Evolutionary conservation across 345 rosid genomes (phyloP).

Genomic region (Aurinia saxatilis): DNA sequence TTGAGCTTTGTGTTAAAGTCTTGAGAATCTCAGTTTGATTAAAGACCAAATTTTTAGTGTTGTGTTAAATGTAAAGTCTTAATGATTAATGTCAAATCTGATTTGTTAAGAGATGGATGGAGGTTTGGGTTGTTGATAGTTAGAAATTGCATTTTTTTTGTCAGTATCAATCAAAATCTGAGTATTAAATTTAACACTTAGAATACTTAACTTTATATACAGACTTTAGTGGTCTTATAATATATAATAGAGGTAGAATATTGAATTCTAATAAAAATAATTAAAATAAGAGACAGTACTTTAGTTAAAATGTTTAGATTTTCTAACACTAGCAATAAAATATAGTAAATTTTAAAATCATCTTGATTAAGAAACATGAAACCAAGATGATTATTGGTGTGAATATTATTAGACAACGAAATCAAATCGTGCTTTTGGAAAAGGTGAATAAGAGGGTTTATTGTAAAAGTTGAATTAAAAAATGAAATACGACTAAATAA

Average conservation of each 20-base stretch:
- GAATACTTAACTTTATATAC: no score
- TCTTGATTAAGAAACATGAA: background rate
- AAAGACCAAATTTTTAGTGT: background rate
- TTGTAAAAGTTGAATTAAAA: slow-evolving; percentile 1
- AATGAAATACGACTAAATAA: background rate
- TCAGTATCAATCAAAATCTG: background rate
- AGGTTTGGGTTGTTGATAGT: background rate
- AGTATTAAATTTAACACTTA: background rate
- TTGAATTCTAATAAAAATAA: background rate
- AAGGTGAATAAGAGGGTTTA: slow-evolving; percentile 21
- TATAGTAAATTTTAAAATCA: background rate
- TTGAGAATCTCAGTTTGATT: background rate
- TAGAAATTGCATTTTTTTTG: background rate
- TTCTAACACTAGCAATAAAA: background rate
- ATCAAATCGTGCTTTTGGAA: slow-evolving; percentile 22
- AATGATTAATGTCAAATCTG: background rate
- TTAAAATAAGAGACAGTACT: background rate
- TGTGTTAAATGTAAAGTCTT: background rate
- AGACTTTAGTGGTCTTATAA: background rate
- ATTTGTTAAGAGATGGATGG: background rate
- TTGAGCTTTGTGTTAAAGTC: slow-evolving; percentile 10
- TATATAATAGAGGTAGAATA: background rate
- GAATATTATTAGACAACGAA: slow-evolving; percentile 19
- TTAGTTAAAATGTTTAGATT: background rate
- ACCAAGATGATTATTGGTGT: slow-evolving; percentile 4